Base-by-base conservation (phyloP, 768 basidiomycete species). In the Rhizopogon roseolus region DNA sequence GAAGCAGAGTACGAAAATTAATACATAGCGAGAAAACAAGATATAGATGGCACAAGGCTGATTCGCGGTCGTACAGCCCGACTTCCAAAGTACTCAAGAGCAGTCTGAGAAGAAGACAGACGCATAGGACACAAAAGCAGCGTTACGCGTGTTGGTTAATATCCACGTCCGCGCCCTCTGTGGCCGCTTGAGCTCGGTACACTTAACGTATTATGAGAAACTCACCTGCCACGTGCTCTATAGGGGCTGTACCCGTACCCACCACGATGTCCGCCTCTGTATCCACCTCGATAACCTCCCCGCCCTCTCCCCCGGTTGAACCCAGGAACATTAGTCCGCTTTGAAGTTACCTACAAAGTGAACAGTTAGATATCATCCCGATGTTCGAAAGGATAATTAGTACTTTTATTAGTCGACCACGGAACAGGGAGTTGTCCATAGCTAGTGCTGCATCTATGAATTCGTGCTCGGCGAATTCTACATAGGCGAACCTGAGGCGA, bases 371-470 rank as follows among this genome's bases (percentile, higher is more conserved):
- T 25, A 2, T 7, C 36, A 28, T 52, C 22, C 53, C 54, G 44
- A 36, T 34, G 43, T 16, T 22, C 9, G 28, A 44, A 34, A 36
- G 41, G 40, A 44, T 38, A 29, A 10, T n/a, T 10, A 34, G 39
- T 7, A 92, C 96, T 76, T 95, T 95, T 69, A 99, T 87, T 66
- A 95, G 72, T 61, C 97, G 82, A 25, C 93, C 94, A 52, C 89
- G 83, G 80, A 99, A 97, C 63, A 95, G 72, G n/a, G 91, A 94
- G 62, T 98, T 95, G 71, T 98, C 93, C 78, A 99, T 81, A 13
- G 94, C 86, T 58, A 97, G 65, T 11, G 96, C 94, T 56, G 93
- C 87, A 63, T 92, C 88, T 58, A 98, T 88, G 60, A 91, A 86
- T 54, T 90, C 86, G 38, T 94, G 80, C 64, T 97, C 94, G 62